phyloP scores from a whole-genome alignment of 768 basidiomycete species.

The Hemileccinum impolitum region DNA sequence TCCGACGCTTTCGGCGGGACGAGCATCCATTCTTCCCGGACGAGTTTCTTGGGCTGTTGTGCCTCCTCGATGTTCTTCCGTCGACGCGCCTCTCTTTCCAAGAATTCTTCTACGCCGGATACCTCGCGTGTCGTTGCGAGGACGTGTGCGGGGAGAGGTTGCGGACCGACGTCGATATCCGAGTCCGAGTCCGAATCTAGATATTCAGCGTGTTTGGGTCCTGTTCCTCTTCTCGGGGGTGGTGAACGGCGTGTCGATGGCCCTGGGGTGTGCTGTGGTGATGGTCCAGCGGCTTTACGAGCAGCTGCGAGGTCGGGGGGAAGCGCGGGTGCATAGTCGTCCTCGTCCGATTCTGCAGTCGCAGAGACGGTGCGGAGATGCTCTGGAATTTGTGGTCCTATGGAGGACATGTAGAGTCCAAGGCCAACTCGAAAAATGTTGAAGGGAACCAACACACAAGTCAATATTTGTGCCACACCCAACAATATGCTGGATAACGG shows the following conservation, averaged over 20 bases:
- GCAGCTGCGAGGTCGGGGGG: slow-evolving; percentile 65
- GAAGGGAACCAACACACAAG: not conserved
- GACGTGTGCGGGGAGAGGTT: slow-evolving; percentile 55
- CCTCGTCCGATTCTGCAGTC: slow-evolving; percentile 42
- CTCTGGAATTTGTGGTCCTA: slow-evolving; percentile 57
- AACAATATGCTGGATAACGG: too few relatives aligned
- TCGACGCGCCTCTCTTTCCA: slow-evolving; percentile 80
- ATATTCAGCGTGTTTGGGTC: slow-evolving; percentile 27
- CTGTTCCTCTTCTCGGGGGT: slow-evolving; percentile 37
- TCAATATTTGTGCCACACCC: too few relatives aligned
- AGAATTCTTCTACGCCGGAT: slow-evolving; percentile 76
- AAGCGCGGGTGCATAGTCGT: slow-evolving; percentile 69
- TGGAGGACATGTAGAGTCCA: slow-evolving; percentile 54
- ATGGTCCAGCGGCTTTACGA: slow-evolving; percentile 32
- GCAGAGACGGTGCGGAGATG: slow-evolving; percentile 30
- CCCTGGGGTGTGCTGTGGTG: slow-evolving; percentile 20
- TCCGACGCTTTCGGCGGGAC: slow-evolving; percentile 84
- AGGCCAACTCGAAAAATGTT: too few relatives aligned
- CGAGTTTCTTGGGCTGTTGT: slow-evolving; percentile 66
- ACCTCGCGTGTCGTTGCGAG: slow-evolving; percentile 36
- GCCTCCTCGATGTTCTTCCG: slow-evolving; percentile 76
- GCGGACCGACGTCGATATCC: slow-evolving; percentile 84
- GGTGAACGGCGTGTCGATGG: slow-evolving; percentile 21
- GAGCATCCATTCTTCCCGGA: slow-evolving; percentile 98
- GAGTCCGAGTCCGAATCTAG: slow-evolving; percentile 49